Conservation (phyloP, 306 rosid species). For the Comarum palustre region DNA sequence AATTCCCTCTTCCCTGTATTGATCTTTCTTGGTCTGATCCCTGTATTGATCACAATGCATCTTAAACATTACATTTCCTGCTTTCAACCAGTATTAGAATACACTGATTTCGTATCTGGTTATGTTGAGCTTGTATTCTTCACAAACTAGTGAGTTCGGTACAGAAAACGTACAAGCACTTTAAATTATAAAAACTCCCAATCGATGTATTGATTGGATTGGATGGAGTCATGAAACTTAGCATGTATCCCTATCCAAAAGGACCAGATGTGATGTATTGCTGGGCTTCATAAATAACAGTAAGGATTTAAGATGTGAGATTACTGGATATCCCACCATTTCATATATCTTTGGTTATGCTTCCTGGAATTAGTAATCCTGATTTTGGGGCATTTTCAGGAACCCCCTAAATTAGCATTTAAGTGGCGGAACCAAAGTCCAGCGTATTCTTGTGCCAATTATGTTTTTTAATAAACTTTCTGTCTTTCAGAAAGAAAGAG, state of each 20-base stretch:
- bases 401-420: neutral
- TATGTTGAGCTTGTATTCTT: neutral
- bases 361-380: neutral
- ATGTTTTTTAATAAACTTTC: neutral
- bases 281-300: neutral
- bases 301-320: neutral
- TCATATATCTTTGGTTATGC: neutral
- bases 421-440: neutral
- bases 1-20: too few species aligned
- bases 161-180: neutral
- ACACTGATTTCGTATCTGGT: neutral
- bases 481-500: neutral
- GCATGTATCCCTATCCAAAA: neutral
- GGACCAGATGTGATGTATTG: neutral
- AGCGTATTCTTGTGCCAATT: neutral
- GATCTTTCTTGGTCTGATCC: too few species aligned
- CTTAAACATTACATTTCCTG: neutral
- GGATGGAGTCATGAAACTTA: neutral
- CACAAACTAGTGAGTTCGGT: too few species aligned
- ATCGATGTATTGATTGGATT: neutral
- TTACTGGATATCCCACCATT: neutral
- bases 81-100: neutral
- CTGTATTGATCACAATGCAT: neutral
- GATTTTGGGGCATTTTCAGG: too few species aligned
- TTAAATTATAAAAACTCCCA: neutral